These are phyloP conservation scores for Takashimella koratensis DNA, from an alignment of 1,284 basidiomycete genomes.

Conservation along the genomic window DNA sequence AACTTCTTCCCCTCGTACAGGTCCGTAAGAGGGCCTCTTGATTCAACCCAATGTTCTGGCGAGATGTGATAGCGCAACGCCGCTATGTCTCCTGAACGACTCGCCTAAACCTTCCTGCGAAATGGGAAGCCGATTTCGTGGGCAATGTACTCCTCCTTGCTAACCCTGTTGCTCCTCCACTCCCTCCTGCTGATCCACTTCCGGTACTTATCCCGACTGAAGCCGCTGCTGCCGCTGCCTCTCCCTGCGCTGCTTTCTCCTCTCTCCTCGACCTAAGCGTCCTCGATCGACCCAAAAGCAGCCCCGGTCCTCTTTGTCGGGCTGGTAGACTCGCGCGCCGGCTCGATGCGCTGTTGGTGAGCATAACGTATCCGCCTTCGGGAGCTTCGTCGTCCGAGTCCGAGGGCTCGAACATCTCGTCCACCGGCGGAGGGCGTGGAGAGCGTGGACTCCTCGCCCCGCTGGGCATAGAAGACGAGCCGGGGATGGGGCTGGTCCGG, in stretches of 20 bases:
- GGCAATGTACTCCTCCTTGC: not conserved
- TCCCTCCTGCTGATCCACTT: too few species aligned
- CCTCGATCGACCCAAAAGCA: not conserved
- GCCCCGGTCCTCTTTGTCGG: not conserved
- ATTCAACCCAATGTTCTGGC: too few species aligned
- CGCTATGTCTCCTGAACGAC: too few species aligned
- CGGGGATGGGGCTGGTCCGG: not conserved
- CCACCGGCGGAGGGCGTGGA: slow-evolving; percentile 4
- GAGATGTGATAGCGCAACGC: too few species aligned
- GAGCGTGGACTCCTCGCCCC: too few species aligned
- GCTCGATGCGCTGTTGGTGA: not conserved
- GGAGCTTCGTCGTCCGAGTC: slow-evolving; percentile 50
- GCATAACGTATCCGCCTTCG: slow-evolving; percentile 33
- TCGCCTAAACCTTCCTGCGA: too few species aligned
- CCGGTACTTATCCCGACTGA: too few species aligned
- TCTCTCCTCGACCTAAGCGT: not conserved
- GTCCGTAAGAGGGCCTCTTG: too few species aligned
- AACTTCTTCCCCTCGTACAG: too few species aligned
- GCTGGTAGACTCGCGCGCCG: not conserved
- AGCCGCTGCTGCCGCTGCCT: not conserved
- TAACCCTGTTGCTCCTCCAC: not conserved
- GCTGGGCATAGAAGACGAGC: not conserved
- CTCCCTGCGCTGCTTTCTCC: not conserved
- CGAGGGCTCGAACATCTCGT: slow-evolving; percentile 38
- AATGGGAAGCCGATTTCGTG: not conserved